Conservation (phyloP, 2,329 filamentous ascomycete genomes). For the Lasiodiplodia gonubiensis region DNA sequence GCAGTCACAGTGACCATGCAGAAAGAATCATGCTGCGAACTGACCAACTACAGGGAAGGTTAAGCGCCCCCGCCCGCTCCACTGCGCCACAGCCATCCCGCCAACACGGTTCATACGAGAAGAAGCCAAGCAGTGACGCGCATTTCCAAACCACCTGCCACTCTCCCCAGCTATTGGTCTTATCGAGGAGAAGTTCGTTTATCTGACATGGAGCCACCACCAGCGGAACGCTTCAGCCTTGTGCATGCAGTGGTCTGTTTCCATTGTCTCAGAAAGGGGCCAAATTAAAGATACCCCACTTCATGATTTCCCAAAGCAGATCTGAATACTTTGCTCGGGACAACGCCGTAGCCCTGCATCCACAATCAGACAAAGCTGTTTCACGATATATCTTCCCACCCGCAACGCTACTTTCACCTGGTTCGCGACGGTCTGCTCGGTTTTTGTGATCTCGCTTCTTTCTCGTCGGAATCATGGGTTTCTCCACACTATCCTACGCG, state of each 20-base stretch:
- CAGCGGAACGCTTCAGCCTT: background rate
- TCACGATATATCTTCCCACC: conserved; percentile 17
- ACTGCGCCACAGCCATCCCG: background rate
- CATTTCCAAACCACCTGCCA: background rate
- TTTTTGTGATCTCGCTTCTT: conserved; percentile 8
- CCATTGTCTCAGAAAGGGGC: conserved; percentile 24
- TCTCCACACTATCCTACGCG: conserved; percentile 5
- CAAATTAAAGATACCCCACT: conserved; percentile 24
- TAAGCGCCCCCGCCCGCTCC: background rate
- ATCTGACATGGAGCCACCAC: background rate
- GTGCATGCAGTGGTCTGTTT: conserved; percentile 6
- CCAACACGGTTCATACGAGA: background rate
- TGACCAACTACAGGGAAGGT: background rate
- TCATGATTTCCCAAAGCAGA: conserved; percentile 24
- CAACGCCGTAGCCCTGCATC: conserved; percentile 19
- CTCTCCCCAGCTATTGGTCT: background rate
- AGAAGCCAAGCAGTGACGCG: background rate
- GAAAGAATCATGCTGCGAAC: background rate
- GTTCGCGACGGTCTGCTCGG: conserved; percentile 32
- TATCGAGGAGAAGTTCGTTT: background rate
- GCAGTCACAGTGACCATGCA: background rate
- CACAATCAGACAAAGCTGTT: conserved; percentile 1
- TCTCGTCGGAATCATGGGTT: background rate
- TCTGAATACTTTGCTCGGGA: conserved; percentile 19
- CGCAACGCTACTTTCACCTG: conserved; percentile 32